Conservation (phyloP, 768 basidiomycete species). For the Pulveroboletus sp. region DNA sequence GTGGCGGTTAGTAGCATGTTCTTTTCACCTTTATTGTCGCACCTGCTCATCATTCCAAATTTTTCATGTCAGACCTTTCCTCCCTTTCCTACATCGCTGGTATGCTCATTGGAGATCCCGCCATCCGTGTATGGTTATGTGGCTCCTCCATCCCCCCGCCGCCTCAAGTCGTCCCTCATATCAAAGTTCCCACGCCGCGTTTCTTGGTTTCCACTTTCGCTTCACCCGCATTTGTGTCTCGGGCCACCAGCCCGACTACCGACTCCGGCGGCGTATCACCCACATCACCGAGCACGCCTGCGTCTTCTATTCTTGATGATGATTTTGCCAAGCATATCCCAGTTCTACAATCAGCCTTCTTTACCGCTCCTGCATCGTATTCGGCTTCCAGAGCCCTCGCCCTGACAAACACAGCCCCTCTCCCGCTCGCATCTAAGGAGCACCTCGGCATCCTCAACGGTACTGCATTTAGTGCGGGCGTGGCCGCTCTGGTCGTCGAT, state of each 20-base stretch:
- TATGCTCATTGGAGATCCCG: slow-evolving; percentile 72
- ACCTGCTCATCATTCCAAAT: slow-evolving; percentile 6
- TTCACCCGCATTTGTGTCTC: slow-evolving; percentile 13
- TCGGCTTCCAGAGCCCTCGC: slow-evolving; percentile 48
- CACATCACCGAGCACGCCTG: slow-evolving; percentile 40
- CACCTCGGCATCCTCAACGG: slow-evolving; percentile 82
- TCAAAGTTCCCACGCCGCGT: slow-evolving; percentile 16
- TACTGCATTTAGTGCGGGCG: slow-evolving; percentile 78
- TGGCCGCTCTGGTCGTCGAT: slow-evolving; percentile 69
- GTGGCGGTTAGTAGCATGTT: slow-evolving; percentile 52
- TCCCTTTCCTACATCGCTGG: slow-evolving; percentile 84
- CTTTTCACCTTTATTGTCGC: background rate
- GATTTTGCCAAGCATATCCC: slow-evolving; percentile 12
- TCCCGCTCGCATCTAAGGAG: slow-evolving; percentile 70
- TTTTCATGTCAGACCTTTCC: slow-evolving; percentile 50
- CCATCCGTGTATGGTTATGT: slow-evolving; percentile 67
- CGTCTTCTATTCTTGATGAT: slow-evolving; percentile 25
- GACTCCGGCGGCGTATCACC: slow-evolving; percentile 40
- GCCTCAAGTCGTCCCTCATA: background rate
- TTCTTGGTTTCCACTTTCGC: background rate
- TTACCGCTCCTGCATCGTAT: slow-evolving; percentile 7
- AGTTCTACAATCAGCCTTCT: background rate
- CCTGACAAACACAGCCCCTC: slow-evolving; percentile 56
- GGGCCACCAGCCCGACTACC: slow-evolving; percentile 17
- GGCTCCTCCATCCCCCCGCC: slow-evolving; percentile 5